Base-by-base conservation (phyloP, 257 asterid species). In the Nicotiana attenuata region DNA sequence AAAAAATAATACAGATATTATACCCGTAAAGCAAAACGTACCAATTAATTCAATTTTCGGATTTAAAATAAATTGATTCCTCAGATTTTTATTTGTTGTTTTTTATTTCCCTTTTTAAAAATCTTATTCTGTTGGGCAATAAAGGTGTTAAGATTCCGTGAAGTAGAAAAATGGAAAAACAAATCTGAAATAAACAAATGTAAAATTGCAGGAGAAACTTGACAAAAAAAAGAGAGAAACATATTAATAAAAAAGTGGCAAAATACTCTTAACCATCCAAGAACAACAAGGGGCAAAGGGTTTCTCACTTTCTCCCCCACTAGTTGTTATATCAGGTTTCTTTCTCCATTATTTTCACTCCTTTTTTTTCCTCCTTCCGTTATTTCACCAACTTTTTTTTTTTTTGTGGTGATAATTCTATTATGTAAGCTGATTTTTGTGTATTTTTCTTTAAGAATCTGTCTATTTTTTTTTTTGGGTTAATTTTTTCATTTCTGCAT, bases 291-390 rank as follows among this genome's bases (percentile, higher is more conserved):
- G 45, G 80, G 63, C 63, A 75, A 50, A 50, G 63, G 80, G 80
- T 75, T 75, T 75, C 80, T 75, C 80, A 75, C 80, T 75, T 50
- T 75, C 63, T 75, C 63, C n/a, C 80, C 63, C 80, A 75, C 80
- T 75, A 75, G 52, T 75, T 50, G 50, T 50, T 75, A 50, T 73
- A 19, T 57, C 80, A 75, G 80, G 80, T 75, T 75, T 69, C 77
- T 38, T 69, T 26, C 26, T 71, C 60, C 60, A 22, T 45, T 73
- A 13, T 73, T 73, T 73, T 50, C 56, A 41, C 60, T 19, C 5
- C 38, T 68, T 68, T 68, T 38, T 17, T 19, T 19, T 2, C 20
- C 10, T 19, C n/a, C 59, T 14, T 15, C 19, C 4, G 2, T 57
- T 11, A 10, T 19, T 13, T 24, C 35, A 11, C 38, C 77, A 20